Evolutionary conservation across 2,329 filamentous ascomycete species (phyloP).

Genomic region (Botrytis tulipae): DNA sequence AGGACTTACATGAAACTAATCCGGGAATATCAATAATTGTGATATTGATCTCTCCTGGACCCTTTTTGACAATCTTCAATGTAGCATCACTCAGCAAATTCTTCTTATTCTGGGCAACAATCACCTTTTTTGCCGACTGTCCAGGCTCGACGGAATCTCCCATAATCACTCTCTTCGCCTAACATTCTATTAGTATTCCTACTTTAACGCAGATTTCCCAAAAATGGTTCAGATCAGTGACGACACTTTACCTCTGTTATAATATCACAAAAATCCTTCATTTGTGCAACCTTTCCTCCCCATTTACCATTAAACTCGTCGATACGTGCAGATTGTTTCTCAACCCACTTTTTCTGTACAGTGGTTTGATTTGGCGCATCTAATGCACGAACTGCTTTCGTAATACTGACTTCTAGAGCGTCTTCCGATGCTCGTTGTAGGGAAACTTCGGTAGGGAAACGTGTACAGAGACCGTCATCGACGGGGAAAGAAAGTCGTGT

Average conservation of each 20-base stretch:
- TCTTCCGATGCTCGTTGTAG: not conserved
- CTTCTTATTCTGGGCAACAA: not conserved
- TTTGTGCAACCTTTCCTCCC: rapidly evolving
- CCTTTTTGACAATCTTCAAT: conserved; percentile 22
- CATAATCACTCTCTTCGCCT: conserved; percentile 9
- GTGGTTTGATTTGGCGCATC: not conserved
- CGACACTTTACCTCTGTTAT: not conserved
- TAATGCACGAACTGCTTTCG: not conserved
- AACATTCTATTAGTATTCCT: not conserved
- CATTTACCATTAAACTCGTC: not conserved
- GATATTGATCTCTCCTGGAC: conserved; percentile 26
- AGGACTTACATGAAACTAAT: conserved; percentile 28
- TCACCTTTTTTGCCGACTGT: not conserved
- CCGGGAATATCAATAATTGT: conserved; percentile 36
- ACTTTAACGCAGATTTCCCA: too few species aligned
- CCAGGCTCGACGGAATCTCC: not conserved
- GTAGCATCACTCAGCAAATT: not conserved
- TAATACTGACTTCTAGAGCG: not conserved
- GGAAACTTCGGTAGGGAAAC: conserved; percentile 6
- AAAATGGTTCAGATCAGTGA: too few species aligned
- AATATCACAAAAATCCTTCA: not conserved
- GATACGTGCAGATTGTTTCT: not conserved
- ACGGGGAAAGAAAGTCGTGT: conserved; percentile 43
- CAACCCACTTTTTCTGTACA: not conserved
- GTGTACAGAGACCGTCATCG: conserved; percentile 27